Evolutionary conservation across 768 basidiomycete genomes (phyloP).

Genomic region (Gloeopeniophorella convolvens): DNA sequence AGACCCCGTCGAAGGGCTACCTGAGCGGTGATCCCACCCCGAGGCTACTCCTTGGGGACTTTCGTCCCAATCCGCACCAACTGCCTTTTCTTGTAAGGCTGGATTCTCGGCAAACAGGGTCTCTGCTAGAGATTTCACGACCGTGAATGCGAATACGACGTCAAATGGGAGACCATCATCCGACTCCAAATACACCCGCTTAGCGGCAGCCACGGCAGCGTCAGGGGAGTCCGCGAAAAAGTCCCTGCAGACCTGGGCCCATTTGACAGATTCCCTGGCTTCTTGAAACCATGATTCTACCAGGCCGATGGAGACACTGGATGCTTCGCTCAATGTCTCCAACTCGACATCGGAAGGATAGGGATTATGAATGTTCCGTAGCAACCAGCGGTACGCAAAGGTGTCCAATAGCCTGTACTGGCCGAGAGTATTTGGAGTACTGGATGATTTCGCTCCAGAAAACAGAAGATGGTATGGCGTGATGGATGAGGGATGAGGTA

Average conservation of each 20-base stretch:
- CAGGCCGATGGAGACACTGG: constrained; percentile 2
- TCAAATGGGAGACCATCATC: constrained; percentile 13
- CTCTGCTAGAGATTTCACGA: constrained; percentile 26
- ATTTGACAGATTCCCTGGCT: constrained; percentile 20
- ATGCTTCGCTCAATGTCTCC: not conserved
- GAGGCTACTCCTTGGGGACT: not conserved
- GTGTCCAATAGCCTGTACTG: not conserved
- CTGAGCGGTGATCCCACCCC: not conserved
- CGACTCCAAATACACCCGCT: constrained; percentile 23
- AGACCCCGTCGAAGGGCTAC: not conserved
- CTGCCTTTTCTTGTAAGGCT: not conserved
- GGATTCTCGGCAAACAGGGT: constrained; percentile 26
- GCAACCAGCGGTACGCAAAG: constrained; percentile 4
- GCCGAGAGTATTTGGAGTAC: not conserved
- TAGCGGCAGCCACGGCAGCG: constrained; percentile 27
- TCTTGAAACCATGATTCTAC: constrained; percentile 21
- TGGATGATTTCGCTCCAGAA: not conserved
- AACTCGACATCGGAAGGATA: constrained; percentile 36
- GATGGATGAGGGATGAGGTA: not conserved
- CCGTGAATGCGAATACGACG: constrained; percentile 21
- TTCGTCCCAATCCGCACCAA: not conserved
- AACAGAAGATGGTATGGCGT: not conserved
- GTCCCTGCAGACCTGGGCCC: constrained; percentile 14
- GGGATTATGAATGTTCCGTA: constrained; percentile 40
- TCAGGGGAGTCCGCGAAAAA: constrained; percentile 23